Base-by-base conservation (phyloP, 148 eudicot genomes). In the Nyssa sinensis region DNA sequence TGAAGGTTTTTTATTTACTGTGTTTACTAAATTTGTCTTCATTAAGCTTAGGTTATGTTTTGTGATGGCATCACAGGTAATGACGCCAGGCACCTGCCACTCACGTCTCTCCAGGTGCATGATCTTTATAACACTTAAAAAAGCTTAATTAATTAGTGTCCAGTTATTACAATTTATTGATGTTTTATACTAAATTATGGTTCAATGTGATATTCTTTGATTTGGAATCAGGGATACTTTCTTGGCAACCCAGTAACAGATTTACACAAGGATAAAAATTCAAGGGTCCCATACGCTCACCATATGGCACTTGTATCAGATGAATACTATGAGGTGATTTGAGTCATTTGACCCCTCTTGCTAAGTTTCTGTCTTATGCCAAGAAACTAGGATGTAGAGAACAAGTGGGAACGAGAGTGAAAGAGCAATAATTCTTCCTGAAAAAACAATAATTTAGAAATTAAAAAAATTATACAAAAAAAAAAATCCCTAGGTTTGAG, bases 191-290 rank as follows among this genome's bases (percentile, higher is more conserved):
- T 34, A n/a, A 7, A 58, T 8, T 28, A 28, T 14, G 29, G n/a
- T 31, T 9, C 7, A n/a, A 55, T n/a, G 21, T 55, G 7, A 55
- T 55, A 9, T 4, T 51, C 16, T 57, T 57, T 13, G 12, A 24
- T 7, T 59, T 34, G 11, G 17, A 5, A 25, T 71, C 64, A 79
- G 82, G 82, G 82, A n/a, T 79, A 79, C 77, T 17, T 62, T 25
- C 27, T 69, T 27, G 78, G 82, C 4, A 74, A 63, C 31, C 74
- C 78, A 1, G n/a, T 6, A 5, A 79, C 82, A 10, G 35, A 74
- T 74, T n/a, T 25, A 28, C 7, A 63, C 34, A 64, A 10, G 24
- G 82, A 64, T 59, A 23, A 17, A 25, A 79, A 79, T 69, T 64
- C 76, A 13, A 61, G 67, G n/a, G 28, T 73, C 24, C 10, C 57